Evolutionary conservation across 75 land plant species (phyloP).

Genomic region (Pinus albicaulis): DNA sequence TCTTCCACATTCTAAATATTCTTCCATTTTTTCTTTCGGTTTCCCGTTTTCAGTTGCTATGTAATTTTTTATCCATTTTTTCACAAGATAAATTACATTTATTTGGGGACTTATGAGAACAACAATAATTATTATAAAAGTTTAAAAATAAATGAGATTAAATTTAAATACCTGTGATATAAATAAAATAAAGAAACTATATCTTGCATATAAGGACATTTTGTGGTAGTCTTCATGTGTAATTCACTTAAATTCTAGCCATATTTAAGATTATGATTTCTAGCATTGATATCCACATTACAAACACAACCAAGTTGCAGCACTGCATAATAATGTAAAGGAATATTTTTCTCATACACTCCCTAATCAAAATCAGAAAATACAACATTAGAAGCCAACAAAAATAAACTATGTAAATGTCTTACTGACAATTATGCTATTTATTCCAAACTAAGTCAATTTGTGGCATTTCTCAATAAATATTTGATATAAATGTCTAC

Average conservation of each 20-base stretch:
- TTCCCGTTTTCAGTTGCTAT: too few relatives aligned
- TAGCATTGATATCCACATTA: slow-evolving; percentile 67
- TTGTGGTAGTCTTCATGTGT: slow-evolving; percentile 95
- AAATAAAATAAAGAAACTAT: slow-evolving; percentile 69
- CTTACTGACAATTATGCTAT: background rate
- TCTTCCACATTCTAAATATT: too few relatives aligned
- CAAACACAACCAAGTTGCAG: slow-evolving; percentile 96
- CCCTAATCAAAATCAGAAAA: slow-evolving; percentile 44
- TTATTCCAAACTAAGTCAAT: background rate
- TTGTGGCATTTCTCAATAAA: background rate
- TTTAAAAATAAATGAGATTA: background rate
- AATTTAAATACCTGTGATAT: slow-evolving; percentile 77
- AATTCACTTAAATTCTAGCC: slow-evolving; percentile 79
- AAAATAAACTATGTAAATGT: background rate
- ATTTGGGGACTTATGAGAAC: too few relatives aligned
- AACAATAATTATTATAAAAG: too few relatives aligned
- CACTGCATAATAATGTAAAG: slow-evolving; percentile 58
- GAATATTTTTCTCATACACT: slow-evolving; percentile 90
- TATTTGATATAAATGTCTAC: background rate
- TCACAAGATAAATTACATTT: too few relatives aligned
- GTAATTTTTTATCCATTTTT: too few relatives aligned
- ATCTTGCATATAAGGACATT: slow-evolving; percentile 74
- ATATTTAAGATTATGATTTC: slow-evolving; percentile 47
- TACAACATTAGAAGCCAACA: background rate
- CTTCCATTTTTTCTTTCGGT: too few relatives aligned